Evolutionary conservation across 306 rosid species (phyloP).

Genomic region (Rosa persica): DNA sequence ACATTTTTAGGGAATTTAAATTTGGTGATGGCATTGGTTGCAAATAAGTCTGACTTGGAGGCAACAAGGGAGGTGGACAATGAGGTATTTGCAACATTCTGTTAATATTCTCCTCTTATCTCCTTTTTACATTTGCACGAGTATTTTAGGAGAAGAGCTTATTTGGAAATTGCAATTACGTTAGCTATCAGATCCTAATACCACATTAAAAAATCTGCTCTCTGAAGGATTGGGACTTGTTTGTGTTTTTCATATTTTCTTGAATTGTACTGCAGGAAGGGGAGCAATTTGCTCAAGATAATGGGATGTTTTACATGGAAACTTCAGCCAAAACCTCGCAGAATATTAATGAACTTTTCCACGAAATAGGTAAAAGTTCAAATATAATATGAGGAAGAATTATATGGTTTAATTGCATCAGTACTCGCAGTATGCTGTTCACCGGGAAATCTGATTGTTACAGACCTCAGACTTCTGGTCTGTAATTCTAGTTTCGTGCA

Average conservation of each 20-base stretch:
- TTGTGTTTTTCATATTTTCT: background rate
- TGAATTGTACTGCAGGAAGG: constrained; percentile 52
- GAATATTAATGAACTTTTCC: constrained; percentile 76
- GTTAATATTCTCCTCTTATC: background rate
- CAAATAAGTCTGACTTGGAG: constrained; percentile 73
- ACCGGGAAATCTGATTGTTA: background rate
- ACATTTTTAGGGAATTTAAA: constrained; percentile 53
- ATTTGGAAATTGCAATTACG: background rate
- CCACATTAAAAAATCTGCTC: background rate
- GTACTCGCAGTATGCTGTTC: background rate
- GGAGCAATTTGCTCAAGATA: constrained; percentile 68
- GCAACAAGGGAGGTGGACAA: constrained; percentile 59
- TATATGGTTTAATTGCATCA: background rate
- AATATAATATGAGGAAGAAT: background rate
- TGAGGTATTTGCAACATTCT: constrained; percentile 50
- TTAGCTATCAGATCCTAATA: background rate
- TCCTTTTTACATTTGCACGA: background rate
- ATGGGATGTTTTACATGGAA: constrained; percentile 81
- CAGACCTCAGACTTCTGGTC: background rate
- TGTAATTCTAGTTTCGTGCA: no score
- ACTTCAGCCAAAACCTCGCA: constrained; percentile 84
- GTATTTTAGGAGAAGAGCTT: background rate
- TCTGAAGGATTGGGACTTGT: background rate
- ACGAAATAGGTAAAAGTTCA: constrained; percentile 62
- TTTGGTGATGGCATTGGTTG: constrained; percentile 76